Percentiles rank a stretch among this genome's conserved stretches.
Conservation (phyloP, 108 stramenopile genomes). For the Heterococcus sp. region DNA sequence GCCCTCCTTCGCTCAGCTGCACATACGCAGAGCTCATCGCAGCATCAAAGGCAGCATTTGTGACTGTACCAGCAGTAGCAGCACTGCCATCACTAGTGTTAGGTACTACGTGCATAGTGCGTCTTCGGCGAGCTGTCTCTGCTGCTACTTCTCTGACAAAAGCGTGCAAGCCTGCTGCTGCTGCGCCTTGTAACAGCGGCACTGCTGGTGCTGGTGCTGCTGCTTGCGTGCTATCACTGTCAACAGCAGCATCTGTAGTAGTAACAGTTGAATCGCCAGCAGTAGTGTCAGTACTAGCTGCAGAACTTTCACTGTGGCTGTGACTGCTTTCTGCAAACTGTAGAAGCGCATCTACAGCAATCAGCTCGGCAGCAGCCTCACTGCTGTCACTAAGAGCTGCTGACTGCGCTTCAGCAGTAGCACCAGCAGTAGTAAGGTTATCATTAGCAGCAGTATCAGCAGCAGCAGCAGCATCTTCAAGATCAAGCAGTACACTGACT, state of each 20-base stretch:
- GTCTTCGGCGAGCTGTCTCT: slow-evolving; percentile 3
- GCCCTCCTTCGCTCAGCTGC: slow-evolving; percentile 22
- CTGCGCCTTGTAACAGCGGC: not conserved
- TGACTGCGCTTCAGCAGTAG: not conserved
- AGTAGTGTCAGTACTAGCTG: not conserved
- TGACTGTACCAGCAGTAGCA: slow-evolving; percentile 4
- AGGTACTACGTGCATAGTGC: slow-evolving; percentile 1
- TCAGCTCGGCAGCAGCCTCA: not conserved
- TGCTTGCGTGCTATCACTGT: no score
- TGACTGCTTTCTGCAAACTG: no score
- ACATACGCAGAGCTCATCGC: slow-evolving; percentile 11
- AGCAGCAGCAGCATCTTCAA: not conserved
- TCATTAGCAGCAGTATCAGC: no score
- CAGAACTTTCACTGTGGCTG: no score
- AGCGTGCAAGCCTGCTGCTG: slow-evolving; percentile 3
- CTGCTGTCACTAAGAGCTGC: not conserved
- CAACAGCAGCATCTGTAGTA: no score
- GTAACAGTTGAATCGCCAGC: not conserved
- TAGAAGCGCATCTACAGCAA: no score
- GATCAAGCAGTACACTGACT: slow-evolving; percentile 27
- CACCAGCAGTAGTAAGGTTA: no score
- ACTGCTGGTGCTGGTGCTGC: not conserved
- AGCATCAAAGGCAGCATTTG: slow-evolving; percentile 14
- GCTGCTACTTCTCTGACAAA: slow-evolving; percentile 26
- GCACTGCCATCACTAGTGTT: no score